Percentiles rank a stretch among this genome's conserved stretches.
Evolutionary conservation across 164 flowering plant genomes (phyloP).

Genomic region (Tetrastigma voinierianum): DNA sequence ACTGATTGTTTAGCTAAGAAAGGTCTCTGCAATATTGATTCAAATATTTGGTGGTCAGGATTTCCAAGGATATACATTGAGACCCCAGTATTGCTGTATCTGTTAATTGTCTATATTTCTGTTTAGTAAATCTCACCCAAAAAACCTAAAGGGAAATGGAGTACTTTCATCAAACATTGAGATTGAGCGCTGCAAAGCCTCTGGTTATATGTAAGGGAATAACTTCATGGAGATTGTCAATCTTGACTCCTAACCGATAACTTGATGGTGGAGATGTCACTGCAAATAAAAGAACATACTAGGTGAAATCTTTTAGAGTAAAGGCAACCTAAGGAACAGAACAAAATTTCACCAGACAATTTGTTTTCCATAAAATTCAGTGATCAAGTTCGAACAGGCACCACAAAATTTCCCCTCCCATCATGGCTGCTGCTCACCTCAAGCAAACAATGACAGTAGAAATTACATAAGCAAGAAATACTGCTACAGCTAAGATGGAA

Average conservation of each 20-base stretch:
- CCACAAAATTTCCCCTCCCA: conserved; percentile 92
- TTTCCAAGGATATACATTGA: no score
- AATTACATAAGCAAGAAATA: neutral
- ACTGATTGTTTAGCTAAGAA: no score
- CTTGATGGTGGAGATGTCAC: conserved; percentile 71
- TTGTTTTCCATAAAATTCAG: conserved; percentile 78
- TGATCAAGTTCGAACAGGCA: conserved; percentile 81
- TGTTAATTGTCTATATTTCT: no score
- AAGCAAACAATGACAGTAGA: conserved; percentile 28
- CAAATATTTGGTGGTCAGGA: no score
- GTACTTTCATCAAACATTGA: conserved; percentile 71
- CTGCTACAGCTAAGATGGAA: neutral
- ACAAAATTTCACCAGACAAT: conserved; percentile 55
- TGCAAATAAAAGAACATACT: conserved; percentile 24
- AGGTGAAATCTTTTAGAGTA: neutral
- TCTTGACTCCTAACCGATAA: conserved; percentile 85
- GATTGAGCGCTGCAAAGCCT: conserved; percentile 71
- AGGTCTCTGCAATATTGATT: no score
- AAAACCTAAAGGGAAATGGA: neutral
- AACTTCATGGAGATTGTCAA: conserved; percentile 86
- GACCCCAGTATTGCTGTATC: no score
- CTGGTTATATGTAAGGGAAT: conserved; percentile 61
- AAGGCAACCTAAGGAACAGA: neutral
- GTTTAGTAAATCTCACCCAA: neutral
- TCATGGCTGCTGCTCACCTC: conserved; percentile 80